These are phyloP conservation scores for Scutellaria barbata DNA, from an alignment of 257 asterid genomes.

Conservation along the genomic window DNA sequence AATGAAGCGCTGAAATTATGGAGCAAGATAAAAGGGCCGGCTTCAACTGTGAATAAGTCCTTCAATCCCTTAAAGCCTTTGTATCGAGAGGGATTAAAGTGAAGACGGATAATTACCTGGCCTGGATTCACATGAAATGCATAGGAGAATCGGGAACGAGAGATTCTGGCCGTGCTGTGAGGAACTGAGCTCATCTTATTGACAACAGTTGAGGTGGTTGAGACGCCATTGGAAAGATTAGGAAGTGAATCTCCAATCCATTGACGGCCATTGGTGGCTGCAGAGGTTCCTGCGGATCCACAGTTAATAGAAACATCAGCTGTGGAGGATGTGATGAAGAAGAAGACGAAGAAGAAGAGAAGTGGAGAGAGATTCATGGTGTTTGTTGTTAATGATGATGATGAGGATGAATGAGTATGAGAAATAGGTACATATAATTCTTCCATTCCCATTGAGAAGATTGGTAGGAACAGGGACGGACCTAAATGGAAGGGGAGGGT, in stretches of 20 bases:
- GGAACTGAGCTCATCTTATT: conserved; percentile 17
- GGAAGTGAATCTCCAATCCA: conserved; percentile 52
- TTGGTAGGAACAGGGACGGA: too few relatives aligned
- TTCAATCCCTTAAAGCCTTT: conserved; percentile 19
- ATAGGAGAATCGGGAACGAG: conserved; percentile 39
- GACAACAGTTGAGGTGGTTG: conserved; percentile 40
- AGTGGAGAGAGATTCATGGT: too few relatives aligned
- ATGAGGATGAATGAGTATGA: too few relatives aligned
- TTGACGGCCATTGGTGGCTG: conserved; percentile 44
- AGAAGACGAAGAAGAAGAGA: too few relatives aligned
- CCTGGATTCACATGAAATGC: conserved; percentile 35
- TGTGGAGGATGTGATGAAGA: too few relatives aligned
- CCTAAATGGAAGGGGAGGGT: too few relatives aligned
- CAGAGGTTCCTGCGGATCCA: conserved; percentile 31
- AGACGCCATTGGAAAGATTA: conserved; percentile 34
- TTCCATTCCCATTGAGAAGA: too few relatives aligned
- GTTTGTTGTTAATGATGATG: too few relatives aligned
- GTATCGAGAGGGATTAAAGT: conserved; percentile 32
- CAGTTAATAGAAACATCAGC: too few relatives aligned
- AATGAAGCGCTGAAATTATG: conserved; percentile 31
- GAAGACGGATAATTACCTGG: conserved; percentile 38
- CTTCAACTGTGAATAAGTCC: conserved; percentile 39
- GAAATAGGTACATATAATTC: too few relatives aligned
- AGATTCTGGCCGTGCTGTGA: conserved; percentile 38
- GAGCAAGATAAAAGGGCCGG: conserved; percentile 38